Percentiles rank a stretch among this genome's conserved stretches.
phyloP scores from a whole-genome alignment of 2,329 filamentous ascomycete species.

The Lecanicillium sp. region DNA sequence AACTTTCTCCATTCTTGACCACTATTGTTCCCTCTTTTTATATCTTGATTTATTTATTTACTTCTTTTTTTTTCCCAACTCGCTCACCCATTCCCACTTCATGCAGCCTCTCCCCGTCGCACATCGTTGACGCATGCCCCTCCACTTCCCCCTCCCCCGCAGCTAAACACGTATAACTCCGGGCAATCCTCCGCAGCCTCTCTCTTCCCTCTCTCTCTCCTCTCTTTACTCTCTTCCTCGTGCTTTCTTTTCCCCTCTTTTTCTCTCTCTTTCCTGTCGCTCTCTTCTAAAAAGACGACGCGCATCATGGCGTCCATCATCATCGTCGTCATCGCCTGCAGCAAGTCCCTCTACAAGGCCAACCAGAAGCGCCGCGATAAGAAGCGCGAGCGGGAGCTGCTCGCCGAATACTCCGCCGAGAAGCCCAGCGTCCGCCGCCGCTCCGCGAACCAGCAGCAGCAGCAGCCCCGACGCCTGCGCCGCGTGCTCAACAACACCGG shows the following conservation, averaged over 20 bases:
- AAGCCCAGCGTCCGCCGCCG: slow-evolving; percentile 10
- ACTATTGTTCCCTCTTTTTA: not conserved
- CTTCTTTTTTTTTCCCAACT: not conserved
- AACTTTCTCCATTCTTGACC: too few relatives aligned
- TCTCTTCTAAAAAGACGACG: not conserved
- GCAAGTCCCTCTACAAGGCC: slow-evolving; percentile 12
- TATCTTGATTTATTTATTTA: not conserved
- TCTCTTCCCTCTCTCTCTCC: not conserved
- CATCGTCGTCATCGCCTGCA: slow-evolving; percentile 11
- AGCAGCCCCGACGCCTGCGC: slow-evolving; percentile 7
- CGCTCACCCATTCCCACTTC: not conserved
- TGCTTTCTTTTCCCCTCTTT: not conserved
- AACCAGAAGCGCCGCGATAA: slow-evolving; percentile 9
- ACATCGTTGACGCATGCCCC: not conserved
- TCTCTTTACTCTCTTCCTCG: not conserved
- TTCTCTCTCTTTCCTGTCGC: not conserved
- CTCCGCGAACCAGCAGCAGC: not conserved
- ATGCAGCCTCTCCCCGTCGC: not conserved
- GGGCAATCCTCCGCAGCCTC: not conserved
- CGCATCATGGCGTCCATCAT: slow-evolving; percentile 12
- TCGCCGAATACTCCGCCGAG: not conserved
- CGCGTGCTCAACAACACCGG: not conserved
- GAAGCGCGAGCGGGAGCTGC: slow-evolving; percentile 8
- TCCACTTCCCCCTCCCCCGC: not conserved
- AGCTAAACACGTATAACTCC: too few relatives aligned